phyloP scores from a whole-genome alignment of 2,329 filamentous ascomycete genomes.

The Colletotrichum acutatum region DNA sequence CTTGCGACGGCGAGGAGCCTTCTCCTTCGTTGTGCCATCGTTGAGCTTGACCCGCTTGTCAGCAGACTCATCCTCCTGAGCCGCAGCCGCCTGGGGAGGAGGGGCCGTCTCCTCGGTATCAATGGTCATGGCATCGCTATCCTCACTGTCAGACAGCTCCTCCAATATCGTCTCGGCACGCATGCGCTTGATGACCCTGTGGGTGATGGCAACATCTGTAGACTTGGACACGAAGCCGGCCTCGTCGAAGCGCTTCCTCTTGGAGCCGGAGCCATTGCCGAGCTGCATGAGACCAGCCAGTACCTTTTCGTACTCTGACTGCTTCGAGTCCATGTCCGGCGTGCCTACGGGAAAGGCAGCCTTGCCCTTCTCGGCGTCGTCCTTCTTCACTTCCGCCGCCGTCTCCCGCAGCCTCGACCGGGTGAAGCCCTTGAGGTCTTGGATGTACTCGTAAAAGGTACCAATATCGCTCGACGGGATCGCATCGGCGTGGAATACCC shows the following conservation, averaged over 20 bases:
- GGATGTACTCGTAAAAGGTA: conserved; percentile 80
- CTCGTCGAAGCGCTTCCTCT: conserved; percentile 65
- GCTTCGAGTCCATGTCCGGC: conserved; percentile 60
- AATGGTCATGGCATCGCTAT: conserved; percentile 46
- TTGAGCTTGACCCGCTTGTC: conserved; percentile 56
- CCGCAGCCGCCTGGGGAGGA: conserved; percentile 36
- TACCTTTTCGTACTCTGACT: conserved; percentile 67
- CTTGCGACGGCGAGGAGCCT: conserved; percentile 61
- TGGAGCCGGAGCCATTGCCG: conserved; percentile 48
- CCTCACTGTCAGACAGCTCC: conserved; percentile 63
- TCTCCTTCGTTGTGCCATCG: conserved; percentile 56
- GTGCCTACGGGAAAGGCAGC: conserved; percentile 62
- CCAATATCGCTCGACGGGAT: conserved; percentile 77
- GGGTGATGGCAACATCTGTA: conserved; percentile 62
- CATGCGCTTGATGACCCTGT: conserved; percentile 70
- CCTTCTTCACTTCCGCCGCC: conserved; percentile 69
- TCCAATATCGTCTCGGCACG: conserved; percentile 68
- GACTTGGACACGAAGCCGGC: conserved; percentile 61
- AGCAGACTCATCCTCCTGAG: conserved; percentile 39
- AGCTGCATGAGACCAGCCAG: conserved; percentile 59
- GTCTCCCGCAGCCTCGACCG: conserved; percentile 75
- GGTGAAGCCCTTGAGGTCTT: conserved; percentile 80
- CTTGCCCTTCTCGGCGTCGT: conserved; percentile 61
- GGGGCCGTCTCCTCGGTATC: conserved; percentile 33
- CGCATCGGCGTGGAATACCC: conserved; percentile 77